Conservation (phyloP, 352 stramenopile genomes). For the Phytopythium ostracodes region DNA sequence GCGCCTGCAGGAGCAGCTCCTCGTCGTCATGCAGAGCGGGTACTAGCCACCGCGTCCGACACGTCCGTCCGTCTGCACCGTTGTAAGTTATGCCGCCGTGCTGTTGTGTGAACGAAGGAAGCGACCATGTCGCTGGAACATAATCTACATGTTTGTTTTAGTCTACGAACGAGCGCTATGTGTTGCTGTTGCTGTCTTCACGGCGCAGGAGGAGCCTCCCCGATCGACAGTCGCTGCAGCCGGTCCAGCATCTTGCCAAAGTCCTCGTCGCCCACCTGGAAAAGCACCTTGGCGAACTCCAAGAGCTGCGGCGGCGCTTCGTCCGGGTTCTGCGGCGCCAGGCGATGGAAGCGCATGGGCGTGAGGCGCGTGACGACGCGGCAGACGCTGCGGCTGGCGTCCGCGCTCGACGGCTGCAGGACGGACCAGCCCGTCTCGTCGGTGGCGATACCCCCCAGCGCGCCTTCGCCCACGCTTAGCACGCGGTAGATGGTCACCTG, state of each 20-base stretch:
- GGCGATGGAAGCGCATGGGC: background rate
- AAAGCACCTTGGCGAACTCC: constrained; percentile 5
- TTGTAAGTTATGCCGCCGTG: background rate
- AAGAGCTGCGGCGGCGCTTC: constrained; percentile 1
- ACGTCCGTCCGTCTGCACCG: background rate
- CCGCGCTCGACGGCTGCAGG: constrained; percentile 7
- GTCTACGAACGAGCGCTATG: background rate
- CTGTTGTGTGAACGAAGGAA: background rate
- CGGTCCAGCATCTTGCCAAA: constrained; percentile 1
- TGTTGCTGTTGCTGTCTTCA: background rate
- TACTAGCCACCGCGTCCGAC: constrained; percentile 27
- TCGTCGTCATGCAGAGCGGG: constrained; percentile 65
- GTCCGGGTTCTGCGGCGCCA: background rate
- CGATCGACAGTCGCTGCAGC: background rate
- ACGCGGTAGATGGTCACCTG: constrained; percentile 24
- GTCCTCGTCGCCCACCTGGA: constrained; percentile 3
- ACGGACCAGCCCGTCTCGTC: constrained; percentile 16
- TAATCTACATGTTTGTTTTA: background rate
- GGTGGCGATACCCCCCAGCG: constrained; percentile 20
- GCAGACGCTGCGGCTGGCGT: background rate
- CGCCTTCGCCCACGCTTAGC: constrained; percentile 26
- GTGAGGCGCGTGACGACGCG: background rate
- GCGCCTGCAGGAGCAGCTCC: constrained; percentile 60
- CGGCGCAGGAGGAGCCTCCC: background rate
- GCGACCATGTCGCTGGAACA: background rate